Evolutionary conservation across 1,139 yeast genomes (phyloP), one percentile per base, ranked within the genome.

Genomic region (Lodderomyces metapsilosis): DNA sequence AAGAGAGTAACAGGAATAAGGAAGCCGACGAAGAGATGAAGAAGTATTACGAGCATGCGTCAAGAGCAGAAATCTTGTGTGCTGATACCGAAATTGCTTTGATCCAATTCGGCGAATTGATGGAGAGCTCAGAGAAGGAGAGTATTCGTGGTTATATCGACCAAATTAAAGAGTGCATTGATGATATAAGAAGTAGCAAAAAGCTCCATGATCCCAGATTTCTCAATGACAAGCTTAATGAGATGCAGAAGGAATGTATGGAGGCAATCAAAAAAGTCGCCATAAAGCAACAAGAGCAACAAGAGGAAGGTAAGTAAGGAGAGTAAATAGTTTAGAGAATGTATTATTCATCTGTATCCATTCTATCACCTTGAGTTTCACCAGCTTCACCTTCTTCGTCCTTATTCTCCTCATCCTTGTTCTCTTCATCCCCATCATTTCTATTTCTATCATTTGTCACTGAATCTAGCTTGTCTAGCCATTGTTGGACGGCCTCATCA

Each of bases 401-500:
- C 13, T 24, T 30, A 13, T 34, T n/a, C n/a, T n/a, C n/a, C n/a
- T n/a, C n/a, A n/a, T n/a, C n/a, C n/a, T n/a, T n/a, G 12, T 41
- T 42, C 32, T 61, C 65, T 5, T 56, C 64, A 17, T 61, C 71
- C n/a, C 64, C 75, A 11, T 64, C 70, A 31, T 61, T 74, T 50
- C 66, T 66, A 47, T 64, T 68, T 59, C 82, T 67, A 22, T 73
- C 68, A 51, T 78, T 78, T 3, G 81, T 68, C 9, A 77, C 80
- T 4, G 82, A 72, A 52, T 81, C 88, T 49, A 84, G 72, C 53
- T 76, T 76, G 52, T 82, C 88, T 49, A 84, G 73, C 89, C 89
- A 84, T 52, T 78, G 86, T 56, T 84, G 83, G 25, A 91, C 96
- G 21, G 78, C 82, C 43, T 88, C 96, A 52, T 89, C 95, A 52